Evolutionary conservation across 331 rosid genomes (phyloP).

Genomic region (Malus hybrid): DNA sequence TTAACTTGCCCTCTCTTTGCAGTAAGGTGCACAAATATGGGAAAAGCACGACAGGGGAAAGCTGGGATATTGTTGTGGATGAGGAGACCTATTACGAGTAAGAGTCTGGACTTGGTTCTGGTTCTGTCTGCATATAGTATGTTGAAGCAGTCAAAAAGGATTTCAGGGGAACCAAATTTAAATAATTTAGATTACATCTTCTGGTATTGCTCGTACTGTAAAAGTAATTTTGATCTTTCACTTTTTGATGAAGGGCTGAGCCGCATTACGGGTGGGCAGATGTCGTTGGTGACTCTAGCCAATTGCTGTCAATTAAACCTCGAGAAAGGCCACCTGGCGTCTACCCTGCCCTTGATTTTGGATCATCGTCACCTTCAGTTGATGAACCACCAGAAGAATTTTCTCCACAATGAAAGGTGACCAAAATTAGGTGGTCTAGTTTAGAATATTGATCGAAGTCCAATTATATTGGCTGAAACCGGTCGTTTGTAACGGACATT

Average conservation of each 20-base stretch:
- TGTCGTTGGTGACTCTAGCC: constrained; percentile 86
- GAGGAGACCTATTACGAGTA: too few relatives aligned
- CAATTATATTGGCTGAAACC: constrained; percentile 12
- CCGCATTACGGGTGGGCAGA: constrained; percentile 99
- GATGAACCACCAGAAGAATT: constrained; percentile 38
- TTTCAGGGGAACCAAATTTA: neutral
- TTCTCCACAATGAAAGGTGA: constrained; percentile 34
- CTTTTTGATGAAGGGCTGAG: constrained; percentile 55
- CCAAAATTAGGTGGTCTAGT: constrained; percentile 5
- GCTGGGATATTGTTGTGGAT: too few relatives aligned
- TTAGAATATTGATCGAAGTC: constrained; percentile 5
- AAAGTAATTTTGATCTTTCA: neutral
- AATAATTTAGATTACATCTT: neutral
- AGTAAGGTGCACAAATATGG: too few relatives aligned
- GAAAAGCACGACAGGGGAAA: too few relatives aligned
- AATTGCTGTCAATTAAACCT: constrained; percentile 68
- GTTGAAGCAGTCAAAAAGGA: too few relatives aligned
- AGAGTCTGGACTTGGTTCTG: too few relatives aligned
- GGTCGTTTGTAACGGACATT: constrained; percentile 8
- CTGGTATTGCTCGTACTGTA: neutral
- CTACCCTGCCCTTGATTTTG: constrained; percentile 60
- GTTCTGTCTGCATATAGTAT: too few relatives aligned
- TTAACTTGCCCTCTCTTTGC: too few relatives aligned
- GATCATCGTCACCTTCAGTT: constrained; percentile 32
- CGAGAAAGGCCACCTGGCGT: constrained; percentile 80